Evolutionary conservation across 441 rosid genomes (phyloP).

Genomic region (Flueggea neowawraea): DNA sequence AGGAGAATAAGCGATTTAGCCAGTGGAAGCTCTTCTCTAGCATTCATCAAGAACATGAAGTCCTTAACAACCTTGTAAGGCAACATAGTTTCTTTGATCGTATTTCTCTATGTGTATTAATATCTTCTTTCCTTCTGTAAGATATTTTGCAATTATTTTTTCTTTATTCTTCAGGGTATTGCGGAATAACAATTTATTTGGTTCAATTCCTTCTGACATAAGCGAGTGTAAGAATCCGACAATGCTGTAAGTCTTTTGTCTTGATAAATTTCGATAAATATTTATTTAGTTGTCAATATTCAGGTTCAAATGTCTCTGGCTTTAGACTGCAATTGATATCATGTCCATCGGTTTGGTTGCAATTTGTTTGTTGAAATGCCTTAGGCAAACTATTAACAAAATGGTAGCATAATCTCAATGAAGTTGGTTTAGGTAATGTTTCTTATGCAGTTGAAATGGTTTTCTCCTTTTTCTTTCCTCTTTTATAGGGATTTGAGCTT

Average conservation of each 20-base stretch:
- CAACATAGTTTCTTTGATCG: background rate
- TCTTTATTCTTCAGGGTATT: conserved; percentile 35
- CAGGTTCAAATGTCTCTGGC: background rate
- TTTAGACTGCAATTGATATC: too few species aligned
- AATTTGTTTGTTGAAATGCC: too few species aligned
- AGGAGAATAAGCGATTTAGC: conserved; percentile 63
- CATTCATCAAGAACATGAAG: conserved; percentile 45
- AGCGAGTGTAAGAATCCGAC: conserved; percentile 38
- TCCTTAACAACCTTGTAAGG: conserved; percentile 48
- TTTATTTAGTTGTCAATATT: background rate
- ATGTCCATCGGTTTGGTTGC: too few species aligned
- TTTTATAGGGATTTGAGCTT: conserved; percentile 66
- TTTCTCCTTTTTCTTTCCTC: background rate
- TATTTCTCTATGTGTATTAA: background rate
- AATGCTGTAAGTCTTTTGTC: conserved; percentile 43
- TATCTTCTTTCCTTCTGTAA: background rate
- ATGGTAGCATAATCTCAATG: too few species aligned
- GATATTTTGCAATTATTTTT: background rate
- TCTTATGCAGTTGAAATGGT: background rate
- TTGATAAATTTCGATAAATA: background rate
- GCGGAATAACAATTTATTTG: conserved; percentile 48
- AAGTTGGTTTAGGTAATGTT: too few species aligned
- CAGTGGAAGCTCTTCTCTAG: conserved; percentile 50
- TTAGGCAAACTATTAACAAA: too few species aligned
- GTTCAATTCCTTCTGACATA: conserved; percentile 47